Base-by-base conservation (phyloP, 805 yeast genomes). In the Candida khao-thaluensis region DNA sequence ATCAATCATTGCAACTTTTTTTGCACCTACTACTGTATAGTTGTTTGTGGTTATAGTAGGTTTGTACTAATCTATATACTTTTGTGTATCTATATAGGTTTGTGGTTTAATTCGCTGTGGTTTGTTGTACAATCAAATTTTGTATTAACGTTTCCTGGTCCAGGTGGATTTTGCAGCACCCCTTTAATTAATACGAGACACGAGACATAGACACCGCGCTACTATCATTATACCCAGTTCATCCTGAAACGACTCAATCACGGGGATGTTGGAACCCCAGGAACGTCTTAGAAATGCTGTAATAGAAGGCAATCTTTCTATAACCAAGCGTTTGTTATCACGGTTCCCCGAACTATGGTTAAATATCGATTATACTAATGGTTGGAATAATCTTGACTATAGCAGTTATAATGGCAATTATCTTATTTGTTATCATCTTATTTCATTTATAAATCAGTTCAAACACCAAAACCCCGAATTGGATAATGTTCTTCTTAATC, bases 271-370 rank as follows among this genome's bases (percentile, higher is more conserved):
- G 32, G 70, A 65, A 14, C 69, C 71, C 1, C 54, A 53, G 38
- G 55, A 51, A 21, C 48, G 74, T 23, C 57, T 69, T 15, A 57
- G 74, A 28, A 55, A 59, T 38, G 72, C 74, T 23, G 52, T 69
- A 11, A 52, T 60, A 7, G 54, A 53, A 25, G 73, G 72, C 6
- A 66, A 64, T 33, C 53, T 69, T 28, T 57, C 68, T 22, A 62
- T 66, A 18, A 63, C 70, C 15, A 60, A 64, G 35, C 56, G 73
- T 11, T 52, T 69, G 6, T 44, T 69, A 9, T 49, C 54, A 20
- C 56, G 71, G 17, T 66, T 59, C 39, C 74, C 74, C 9, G 71
- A 65, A 16, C 56, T 69, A 36, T 69, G 74, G 74, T 59, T 69
- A 30, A 69, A 69, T 43, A 53, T 55, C 11, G 71, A 69, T 45